phyloP scores from a whole-genome alignment of 495 filamentous ascomycete genomes.

The Rusavskia elegans region DNA sequence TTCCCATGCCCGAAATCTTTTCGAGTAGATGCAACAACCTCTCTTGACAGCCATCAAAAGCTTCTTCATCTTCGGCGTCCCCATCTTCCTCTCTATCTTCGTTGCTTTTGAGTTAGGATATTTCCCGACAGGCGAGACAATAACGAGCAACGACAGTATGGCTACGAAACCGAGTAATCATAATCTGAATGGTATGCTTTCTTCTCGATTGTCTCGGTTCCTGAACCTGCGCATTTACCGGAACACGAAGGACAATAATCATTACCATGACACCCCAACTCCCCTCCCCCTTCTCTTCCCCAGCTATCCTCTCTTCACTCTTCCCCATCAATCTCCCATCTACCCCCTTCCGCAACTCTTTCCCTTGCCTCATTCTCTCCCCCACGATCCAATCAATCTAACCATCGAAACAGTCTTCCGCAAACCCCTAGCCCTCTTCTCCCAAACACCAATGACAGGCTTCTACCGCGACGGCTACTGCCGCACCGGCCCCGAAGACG shows the following conservation, averaged over 20 bases:
- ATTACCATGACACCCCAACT: no score
- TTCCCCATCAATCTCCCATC: no score
- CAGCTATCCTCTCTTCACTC: no score
- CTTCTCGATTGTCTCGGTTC: no score
- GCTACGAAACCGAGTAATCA: conserved; percentile 40
- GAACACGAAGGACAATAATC: no score
- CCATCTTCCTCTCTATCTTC: not conserved
- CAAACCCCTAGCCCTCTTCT: conserved; percentile 39
- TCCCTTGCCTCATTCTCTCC: not conserved
- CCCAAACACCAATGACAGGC: conserved; percentile 39
- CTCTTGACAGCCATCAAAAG: not conserved
- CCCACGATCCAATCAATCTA: not conserved
- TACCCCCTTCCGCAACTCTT: not conserved
- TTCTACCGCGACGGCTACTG: conserved; percentile 48
- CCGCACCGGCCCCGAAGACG: conserved; percentile 26
- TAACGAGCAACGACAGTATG: conserved; percentile 12
- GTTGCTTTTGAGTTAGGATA: not conserved
- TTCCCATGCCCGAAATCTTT: not conserved
- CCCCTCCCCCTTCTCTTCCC: no score
- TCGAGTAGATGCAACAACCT: not conserved
- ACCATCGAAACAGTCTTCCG: conserved; percentile 30
- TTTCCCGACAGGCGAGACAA: not conserved
- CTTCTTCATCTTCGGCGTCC: not conserved
- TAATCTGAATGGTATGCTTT: conserved; percentile 30
- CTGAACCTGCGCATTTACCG: no score